Base-by-base conservation (phyloP, 2,329 filamentous ascomycete genomes). In the Exserohilum turcica region DNA sequence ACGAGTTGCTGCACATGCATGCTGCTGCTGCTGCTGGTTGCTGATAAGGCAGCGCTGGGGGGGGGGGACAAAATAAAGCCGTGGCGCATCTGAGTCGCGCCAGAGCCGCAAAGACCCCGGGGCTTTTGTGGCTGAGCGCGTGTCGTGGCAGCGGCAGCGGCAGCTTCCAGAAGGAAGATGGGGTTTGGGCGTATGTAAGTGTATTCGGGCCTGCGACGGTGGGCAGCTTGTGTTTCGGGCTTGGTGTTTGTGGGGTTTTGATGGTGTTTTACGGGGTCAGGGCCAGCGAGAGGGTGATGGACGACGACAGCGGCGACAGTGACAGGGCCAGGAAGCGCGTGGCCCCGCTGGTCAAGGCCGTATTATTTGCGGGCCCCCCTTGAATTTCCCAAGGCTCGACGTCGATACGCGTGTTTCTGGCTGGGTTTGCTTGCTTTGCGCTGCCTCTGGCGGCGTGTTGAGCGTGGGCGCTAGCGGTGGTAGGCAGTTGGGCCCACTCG, bases 401-500 rank as follows among this genome's bases (percentile, higher is more conserved):
- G 38, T 42, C 9, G 27, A 42, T 28, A n/a, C 31, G 43, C 28
- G 39, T 45, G 38, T 36, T 42, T 43, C 31, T 27, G 29, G 37
- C 28, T 48, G 48, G 21, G 21, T 29, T 37, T 29, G 28, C 40
- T 31, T 35, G 40, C 21, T 15, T 5, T 28, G 27, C 32, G 21
- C 18, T 43, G 39, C 29, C 29, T 21, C 38, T 37, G 42, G 21
- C 21, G 4, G 21, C 21, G 21, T 39, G 48, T 39, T 51, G 48
- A 45, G 40, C n/a, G n/a, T 39, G 40, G 32, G 53, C 56, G 56
- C 54, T 57, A 60, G 56, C 55, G 44, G 50, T n/a, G n/a, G n/a
- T n/a, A n/a, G n/a, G n/a, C n/a, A n/a, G n/a, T n/a, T n/a, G n/a
- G 51, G 42, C 52, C 53, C 54, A 59, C 56, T 53, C 51, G 18